Percentiles rank a stretch among this genome's conserved stretches.
phyloP scores from a whole-genome alignment of 2,329 filamentous ascomycete genomes.

The Tolypocladium tropicale region DNA sequence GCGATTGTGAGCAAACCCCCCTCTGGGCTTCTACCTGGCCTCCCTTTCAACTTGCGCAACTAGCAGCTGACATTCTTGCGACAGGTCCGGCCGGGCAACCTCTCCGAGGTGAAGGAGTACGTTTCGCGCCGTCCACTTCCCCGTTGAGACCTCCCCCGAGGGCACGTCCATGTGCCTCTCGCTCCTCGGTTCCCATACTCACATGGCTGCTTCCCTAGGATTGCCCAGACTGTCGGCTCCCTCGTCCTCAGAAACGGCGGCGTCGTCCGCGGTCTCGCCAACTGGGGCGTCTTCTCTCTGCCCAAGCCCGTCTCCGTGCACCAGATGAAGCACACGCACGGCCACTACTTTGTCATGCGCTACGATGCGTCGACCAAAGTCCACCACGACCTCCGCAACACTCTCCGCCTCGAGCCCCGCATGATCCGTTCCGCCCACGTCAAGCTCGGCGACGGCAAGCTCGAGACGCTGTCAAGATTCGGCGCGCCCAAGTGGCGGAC shows the following conservation, averaged over 20 bases:
- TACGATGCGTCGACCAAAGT: slow-evolving; percentile 71
- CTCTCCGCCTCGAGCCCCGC: slow-evolving; percentile 74
- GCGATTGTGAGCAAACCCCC: slow-evolving; percentile 62
- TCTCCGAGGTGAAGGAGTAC: slow-evolving; percentile 92
- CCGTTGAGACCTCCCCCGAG: slow-evolving; percentile 2
- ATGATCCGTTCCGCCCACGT: slow-evolving; percentile 84
- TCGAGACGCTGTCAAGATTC: slow-evolving; percentile 40
- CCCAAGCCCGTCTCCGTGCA: slow-evolving; percentile 70
- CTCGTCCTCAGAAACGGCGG: slow-evolving; percentile 75
- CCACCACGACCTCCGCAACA: slow-evolving; percentile 65
- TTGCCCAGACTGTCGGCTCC: slow-evolving; percentile 75
- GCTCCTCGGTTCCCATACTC: slow-evolving; percentile 1
- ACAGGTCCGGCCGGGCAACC: slow-evolving; percentile 83
- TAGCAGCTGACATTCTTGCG: slow-evolving; percentile 7
- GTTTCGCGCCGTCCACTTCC: slow-evolving; percentile 18
- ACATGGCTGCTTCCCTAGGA: slow-evolving; percentile 41
- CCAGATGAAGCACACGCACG: slow-evolving; percentile 72
- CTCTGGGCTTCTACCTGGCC: neutral
- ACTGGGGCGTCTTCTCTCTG: slow-evolving; percentile 90
- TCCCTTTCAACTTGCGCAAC: too few relatives aligned
- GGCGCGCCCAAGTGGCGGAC: slow-evolving; percentile 40
- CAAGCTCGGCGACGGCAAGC: slow-evolving; percentile 62
- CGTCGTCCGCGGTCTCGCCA: slow-evolving; percentile 83
- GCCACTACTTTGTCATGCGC: slow-evolving; percentile 97
- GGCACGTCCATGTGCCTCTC: neutral